Evolutionary conservation across 2,329 filamentous ascomycete genomes (phyloP).

Genomic region (Mycogone perniciosa): DNA sequence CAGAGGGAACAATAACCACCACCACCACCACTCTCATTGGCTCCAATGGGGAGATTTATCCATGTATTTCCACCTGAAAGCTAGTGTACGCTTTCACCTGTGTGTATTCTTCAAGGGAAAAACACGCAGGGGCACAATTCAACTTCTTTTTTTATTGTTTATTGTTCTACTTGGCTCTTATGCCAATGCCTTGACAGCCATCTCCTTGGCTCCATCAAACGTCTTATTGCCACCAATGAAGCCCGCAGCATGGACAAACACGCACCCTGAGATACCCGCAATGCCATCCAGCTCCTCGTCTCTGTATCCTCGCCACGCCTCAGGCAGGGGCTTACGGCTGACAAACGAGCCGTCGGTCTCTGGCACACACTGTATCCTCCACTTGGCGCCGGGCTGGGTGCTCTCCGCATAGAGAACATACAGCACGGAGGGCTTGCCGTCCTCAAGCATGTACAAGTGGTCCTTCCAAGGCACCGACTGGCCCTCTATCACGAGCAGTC

Average conservation of each 20-base stretch:
- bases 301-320: slow-evolving; percentile 84
- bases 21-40: too few species aligned
- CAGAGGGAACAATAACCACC: too few species aligned
- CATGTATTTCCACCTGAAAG: too few species aligned
- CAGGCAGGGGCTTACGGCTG: slow-evolving; percentile 85
- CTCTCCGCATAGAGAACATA: slow-evolving; percentile 93
- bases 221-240: slow-evolving; percentile 96
- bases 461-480: slow-evolving; percentile 92
- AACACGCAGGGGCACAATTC: too few species aligned
- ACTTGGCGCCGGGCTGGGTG: slow-evolving; percentile 67
- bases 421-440: slow-evolving; percentile 50
- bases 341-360: slow-evolving; percentile 79
- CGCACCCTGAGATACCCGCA: slow-evolving; percentile 62
- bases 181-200: slow-evolving; percentile 71
- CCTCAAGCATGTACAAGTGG: slow-evolving; percentile 84
- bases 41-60: too few species aligned
- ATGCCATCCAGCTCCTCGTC: slow-evolving; percentile 77
- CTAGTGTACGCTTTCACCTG: too few species aligned
- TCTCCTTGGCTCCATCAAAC: slow-evolving; percentile 77
- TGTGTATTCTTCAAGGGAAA: too few species aligned
- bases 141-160: neutral
- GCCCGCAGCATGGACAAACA: slow-evolving; percentile 90
- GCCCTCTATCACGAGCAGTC: slow-evolving; percentile 71
- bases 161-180: neutral
- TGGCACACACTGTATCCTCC: slow-evolving; percentile 91